phyloP scores from a whole-genome alignment of 208 protist species.

The Crithidia bombi region DNA sequence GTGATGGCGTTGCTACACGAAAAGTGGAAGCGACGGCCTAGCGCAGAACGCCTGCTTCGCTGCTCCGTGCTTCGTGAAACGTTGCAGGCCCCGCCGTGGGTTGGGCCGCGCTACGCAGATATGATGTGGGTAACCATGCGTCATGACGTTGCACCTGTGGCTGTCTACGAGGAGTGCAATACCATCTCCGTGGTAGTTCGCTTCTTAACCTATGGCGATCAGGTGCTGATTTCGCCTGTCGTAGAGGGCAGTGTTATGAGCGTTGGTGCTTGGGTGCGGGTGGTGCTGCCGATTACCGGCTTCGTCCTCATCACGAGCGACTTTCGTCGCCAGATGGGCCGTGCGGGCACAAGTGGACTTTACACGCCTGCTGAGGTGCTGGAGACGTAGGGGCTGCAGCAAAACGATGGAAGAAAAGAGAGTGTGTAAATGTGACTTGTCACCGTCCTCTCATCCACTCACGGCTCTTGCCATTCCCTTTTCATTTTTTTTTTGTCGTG shows the following conservation, averaged over 20 bases:
- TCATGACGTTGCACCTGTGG: slow-evolving; percentile 23
- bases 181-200: slow-evolving; percentile 24
- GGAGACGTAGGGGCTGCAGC: not conserved
- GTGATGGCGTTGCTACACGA: slow-evolving; percentile 67
- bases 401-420: not conserved
- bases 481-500: too few species aligned
- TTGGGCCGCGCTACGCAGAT: slow-evolving; percentile 9
- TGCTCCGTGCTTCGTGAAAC: slow-evolving; percentile 39
- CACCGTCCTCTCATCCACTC: too few species aligned
- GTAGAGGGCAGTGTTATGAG: not conserved
- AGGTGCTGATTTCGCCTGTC: slow-evolving; percentile 30
- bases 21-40: slow-evolving; percentile 56
- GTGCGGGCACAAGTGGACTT: not conserved
- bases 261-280: slow-evolving; percentile 35
- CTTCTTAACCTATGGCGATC: slow-evolving; percentile 40
- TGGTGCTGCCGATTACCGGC: slow-evolving; percentile 52
- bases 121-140: slow-evolving; percentile 49
- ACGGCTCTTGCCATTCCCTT: too few species aligned
- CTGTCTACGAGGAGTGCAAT: slow-evolving; percentile 35
- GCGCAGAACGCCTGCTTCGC: slow-evolving; percentile 46
- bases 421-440: too few species aligned
- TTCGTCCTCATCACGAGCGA: slow-evolving; percentile 11
- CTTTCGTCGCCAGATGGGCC: not conserved
- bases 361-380: not conserved
- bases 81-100: slow-evolving; percentile 51